These are phyloP conservation scores for Zychaea mexicana DNA, from an alignment of 371 early-diverging fungal genomes.

Conservation along the genomic window DNA sequence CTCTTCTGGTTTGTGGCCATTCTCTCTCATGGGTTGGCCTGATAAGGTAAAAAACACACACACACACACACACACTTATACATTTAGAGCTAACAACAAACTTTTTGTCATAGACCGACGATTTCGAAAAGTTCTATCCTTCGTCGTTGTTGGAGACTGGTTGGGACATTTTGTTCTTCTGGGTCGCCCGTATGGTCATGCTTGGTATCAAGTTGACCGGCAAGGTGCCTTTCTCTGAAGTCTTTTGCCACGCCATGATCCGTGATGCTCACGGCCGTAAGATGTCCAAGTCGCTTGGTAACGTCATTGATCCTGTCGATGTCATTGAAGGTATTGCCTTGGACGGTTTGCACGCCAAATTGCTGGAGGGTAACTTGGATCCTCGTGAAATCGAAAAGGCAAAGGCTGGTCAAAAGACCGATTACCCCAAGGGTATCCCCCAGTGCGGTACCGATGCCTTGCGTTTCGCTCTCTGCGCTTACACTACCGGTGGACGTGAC, in stretches of 20 bases:
- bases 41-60: slow-evolving; percentile 47
- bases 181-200: slow-evolving; percentile 99
- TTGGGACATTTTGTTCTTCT: slow-evolving; percentile 99
- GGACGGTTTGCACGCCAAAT: slow-evolving; percentile 75
- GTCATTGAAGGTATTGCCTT: slow-evolving; percentile 96
- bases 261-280: slow-evolving; percentile 99
- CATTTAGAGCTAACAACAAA: no score
- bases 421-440: slow-evolving; percentile 99
- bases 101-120: slow-evolving; percentile 61
- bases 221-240: slow-evolving; percentile 92
- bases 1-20: slow-evolving; percentile 99
- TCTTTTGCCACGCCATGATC: slow-evolving; percentile 99
- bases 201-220: slow-evolving; percentile 95
- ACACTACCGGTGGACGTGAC: slow-evolving; percentile 91
- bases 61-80: no score
- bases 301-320: slow-evolving; percentile 99
- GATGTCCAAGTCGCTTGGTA: slow-evolving; percentile 99
- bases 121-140: slow-evolving; percentile 92
- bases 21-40: slow-evolving; percentile 98
- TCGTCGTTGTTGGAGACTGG: slow-evolving; percentile 97
- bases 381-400: slow-evolving; percentile 92
- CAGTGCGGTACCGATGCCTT: slow-evolving; percentile 99
- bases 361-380: slow-evolving; percentile 91
- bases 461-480: slow-evolving; percentile 96
- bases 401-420: slow-evolving; percentile 84